phyloP scores from a whole-genome alignment of 73 alveolate genomes.

The Paramecium sonneborni region DNA sequence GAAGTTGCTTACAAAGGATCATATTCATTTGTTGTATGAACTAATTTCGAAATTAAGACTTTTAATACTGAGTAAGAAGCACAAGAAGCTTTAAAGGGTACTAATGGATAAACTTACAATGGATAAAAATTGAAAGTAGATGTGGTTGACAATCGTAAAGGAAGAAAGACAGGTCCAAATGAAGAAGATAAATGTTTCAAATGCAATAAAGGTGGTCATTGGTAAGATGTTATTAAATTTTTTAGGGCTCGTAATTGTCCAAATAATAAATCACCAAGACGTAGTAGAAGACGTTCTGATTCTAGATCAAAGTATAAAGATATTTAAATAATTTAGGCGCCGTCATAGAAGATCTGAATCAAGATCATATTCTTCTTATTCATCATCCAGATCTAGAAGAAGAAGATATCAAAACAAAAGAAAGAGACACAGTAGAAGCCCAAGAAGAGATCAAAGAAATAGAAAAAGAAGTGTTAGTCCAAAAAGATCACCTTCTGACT shows the following conservation, averaged over 20 bases:
- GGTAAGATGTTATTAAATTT: background rate
- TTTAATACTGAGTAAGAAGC: constrained; percentile 38
- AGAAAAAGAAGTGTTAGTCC: constrained; percentile 26
- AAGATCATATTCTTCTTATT: constrained; percentile 35
- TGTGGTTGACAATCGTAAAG: constrained; percentile 55
- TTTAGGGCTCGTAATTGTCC: constrained; percentile 56
- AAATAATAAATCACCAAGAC: background rate
- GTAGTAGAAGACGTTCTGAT: constrained; percentile 35
- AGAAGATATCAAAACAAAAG: constrained; percentile 24
- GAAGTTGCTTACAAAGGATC: constrained; percentile 40
- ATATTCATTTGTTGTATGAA: constrained; percentile 37
- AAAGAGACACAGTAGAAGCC: constrained; percentile 45
- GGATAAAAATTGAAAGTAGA: constrained; percentile 40
- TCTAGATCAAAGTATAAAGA: constrained; percentile 29
- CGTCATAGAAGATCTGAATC: constrained; percentile 39
- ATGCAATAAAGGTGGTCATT: constrained; percentile 55
- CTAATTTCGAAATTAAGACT: background rate
- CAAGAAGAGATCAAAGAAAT: background rate
- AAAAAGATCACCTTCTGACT: constrained; percentile 11
- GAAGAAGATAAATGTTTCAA: constrained; percentile 55
- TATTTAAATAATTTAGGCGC: background rate
- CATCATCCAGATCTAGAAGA: constrained; percentile 53
- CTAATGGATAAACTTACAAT: background rate
- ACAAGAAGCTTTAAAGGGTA: background rate
- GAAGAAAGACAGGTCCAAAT: constrained; percentile 38